Conservation (phyloP, 176 grass and related monocot species). For the Alloteropsis semialata region DNA sequence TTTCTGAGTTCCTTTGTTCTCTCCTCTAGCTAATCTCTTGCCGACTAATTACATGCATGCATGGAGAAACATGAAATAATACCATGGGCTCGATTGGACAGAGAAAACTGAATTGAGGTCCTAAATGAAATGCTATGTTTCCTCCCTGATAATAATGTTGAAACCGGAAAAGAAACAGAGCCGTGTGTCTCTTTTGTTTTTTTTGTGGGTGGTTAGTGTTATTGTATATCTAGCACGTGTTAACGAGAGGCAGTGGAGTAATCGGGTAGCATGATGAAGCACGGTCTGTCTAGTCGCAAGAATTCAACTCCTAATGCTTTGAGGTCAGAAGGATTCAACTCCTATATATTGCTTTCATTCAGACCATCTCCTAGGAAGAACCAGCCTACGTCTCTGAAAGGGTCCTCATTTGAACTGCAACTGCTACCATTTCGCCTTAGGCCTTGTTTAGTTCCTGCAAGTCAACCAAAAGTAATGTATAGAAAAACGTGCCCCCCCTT, state of each 20-base stretch:
- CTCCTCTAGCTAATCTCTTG: too few species aligned
- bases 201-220: background rate
- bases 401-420: background rate
- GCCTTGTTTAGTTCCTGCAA: too few species aligned
- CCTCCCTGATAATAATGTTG: too few species aligned
- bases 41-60: too few species aligned
- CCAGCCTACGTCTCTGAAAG: background rate
- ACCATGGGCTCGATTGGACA: too few species aligned
- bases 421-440: background rate
- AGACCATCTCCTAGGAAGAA: background rate
- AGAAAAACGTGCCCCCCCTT: too few species aligned
- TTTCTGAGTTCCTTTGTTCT: too few species aligned
- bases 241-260: too few species aligned
- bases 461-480: too few species aligned
- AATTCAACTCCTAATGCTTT: constrained; percentile 16
- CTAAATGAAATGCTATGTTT: background rate
- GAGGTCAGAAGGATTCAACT: background rate
- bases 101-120: background rate
- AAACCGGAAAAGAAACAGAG: background rate
- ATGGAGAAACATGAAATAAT: too few species aligned
- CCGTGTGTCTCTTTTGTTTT: background rate
- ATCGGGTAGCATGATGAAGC: background rate
- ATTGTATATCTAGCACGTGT: background rate
- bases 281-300: background rate
- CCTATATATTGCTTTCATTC: background rate